Conservation (phyloP, 306 rosid genomes). For the Cajanus cajan region DNA sequence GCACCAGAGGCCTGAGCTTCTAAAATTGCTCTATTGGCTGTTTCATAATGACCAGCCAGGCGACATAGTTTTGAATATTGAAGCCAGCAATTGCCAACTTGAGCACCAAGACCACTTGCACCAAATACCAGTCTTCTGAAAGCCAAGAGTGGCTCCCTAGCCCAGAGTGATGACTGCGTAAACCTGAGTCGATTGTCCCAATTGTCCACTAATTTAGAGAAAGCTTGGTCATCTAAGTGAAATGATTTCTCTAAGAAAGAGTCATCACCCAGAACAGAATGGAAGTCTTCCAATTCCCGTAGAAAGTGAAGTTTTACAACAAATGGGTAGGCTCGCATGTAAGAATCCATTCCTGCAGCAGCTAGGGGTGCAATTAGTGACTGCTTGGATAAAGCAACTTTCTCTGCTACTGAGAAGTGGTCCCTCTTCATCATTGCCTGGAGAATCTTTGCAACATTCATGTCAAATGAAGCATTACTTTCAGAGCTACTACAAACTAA, state of each 20-base stretch:
- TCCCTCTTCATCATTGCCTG: constrained; percentile 97
- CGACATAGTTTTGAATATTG: constrained; percentile 96
- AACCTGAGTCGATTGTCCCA: constrained; percentile 91
- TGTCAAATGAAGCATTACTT: constrained; percentile 90
- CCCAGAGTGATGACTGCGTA: constrained; percentile 91
- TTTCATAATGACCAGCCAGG: constrained; percentile 95
- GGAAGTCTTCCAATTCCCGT: constrained; percentile 87
- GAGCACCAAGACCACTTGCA: constrained; percentile 74
- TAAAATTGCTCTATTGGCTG: constrained; percentile 89
- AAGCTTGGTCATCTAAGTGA: constrained; percentile 55
- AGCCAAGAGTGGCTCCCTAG: constrained; percentile 93
- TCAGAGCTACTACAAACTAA: constrained; percentile 82
- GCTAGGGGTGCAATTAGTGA: constrained; percentile 90
- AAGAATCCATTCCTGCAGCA: constrained; percentile 99
- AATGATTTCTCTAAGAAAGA: constrained; percentile 88
- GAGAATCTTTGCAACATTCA: constrained; percentile 92
- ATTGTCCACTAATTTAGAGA: constrained; percentile 69
- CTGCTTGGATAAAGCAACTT: constrained; percentile 84
- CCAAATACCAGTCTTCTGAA: constrained; percentile 83
- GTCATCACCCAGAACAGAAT: constrained; percentile 64
- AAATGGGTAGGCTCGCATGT: constrained; percentile 87
- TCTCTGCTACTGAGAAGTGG: constrained; percentile 80
- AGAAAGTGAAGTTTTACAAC: constrained; percentile 93
- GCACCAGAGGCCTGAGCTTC: constrained; percentile 93
- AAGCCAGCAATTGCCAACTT: constrained; percentile 96